Conservation (phyloP, 2,329 filamentous ascomycete species). For the Tolypocladium paradoxum region DNA sequence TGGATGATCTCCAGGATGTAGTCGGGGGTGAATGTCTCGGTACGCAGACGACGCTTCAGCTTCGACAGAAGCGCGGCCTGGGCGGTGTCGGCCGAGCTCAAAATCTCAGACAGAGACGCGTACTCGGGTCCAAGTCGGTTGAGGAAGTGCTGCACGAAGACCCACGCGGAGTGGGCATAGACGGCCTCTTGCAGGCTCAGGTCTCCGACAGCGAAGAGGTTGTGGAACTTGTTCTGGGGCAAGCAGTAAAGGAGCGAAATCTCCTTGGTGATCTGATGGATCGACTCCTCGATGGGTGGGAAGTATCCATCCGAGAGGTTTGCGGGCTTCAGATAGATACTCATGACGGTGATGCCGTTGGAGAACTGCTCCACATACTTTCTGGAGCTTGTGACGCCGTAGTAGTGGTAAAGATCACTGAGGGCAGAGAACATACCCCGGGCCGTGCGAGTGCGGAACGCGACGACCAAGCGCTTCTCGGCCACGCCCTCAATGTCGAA, state of each 20-base stretch:
- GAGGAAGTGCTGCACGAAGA: conserved; percentile 95
- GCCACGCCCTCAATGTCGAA: conserved; percentile 87
- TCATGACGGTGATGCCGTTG: conserved; percentile 96
- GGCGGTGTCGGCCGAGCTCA: conserved; percentile 70
- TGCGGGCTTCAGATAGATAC: conserved; percentile 77
- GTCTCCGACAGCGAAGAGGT: conserved; percentile 73
- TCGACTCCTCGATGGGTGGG: conserved; percentile 84
- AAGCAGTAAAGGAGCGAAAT: conserved; percentile 95
- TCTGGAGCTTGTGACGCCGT: conserved; percentile 86
- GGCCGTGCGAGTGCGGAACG: conserved; percentile 87
- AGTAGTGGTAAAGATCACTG: conserved; percentile 97
- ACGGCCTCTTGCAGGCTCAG: conserved; percentile 93
- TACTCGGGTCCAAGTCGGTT: conserved; percentile 93
- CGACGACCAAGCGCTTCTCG: conserved; percentile 90
- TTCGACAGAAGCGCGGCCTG: conserved; percentile 85
- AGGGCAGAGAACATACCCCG: conserved; percentile 89
- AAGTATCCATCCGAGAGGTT: conserved; percentile 38
- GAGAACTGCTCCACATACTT: conserved; percentile 99
- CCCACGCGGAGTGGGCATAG: conserved; percentile 95
- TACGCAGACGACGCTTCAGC: conserved; percentile 88
- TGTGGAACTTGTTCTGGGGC: conserved; percentile 92
- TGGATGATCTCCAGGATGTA: conserved; percentile 98
- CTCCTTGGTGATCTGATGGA: conserved; percentile 98
- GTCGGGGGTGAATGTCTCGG: conserved; percentile 94
- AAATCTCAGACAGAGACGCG: conserved; percentile 67